Conservation (phyloP, 2,329 filamentous ascomycete species). For the Phaeosphaeriaceae sp. region DNA sequence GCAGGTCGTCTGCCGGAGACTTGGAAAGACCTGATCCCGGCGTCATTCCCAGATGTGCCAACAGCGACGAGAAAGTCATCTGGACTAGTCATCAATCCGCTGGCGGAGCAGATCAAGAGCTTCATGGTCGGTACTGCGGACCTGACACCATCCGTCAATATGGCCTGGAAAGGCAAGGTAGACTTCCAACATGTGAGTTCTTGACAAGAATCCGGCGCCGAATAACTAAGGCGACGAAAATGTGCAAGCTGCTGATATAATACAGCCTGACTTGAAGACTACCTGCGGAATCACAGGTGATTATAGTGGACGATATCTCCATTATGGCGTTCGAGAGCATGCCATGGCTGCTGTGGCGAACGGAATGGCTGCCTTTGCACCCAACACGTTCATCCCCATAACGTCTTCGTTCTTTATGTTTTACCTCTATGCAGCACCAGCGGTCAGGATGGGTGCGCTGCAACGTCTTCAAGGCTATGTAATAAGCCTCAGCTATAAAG, state of each 20-base stretch:
- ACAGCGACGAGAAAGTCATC: conserved; percentile 61
- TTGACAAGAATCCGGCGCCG: background rate
- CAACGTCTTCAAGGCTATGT: conserved; percentile 57
- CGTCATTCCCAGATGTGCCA: conserved; percentile 55
- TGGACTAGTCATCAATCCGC: conserved; percentile 60
- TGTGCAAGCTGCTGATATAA: conserved; percentile 9
- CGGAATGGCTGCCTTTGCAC: conserved; percentile 63
- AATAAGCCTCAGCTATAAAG: too few species aligned
- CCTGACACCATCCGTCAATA: conserved; percentile 60
- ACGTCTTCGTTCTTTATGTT: conserved; percentile 71
- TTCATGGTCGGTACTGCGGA: conserved; percentile 80
- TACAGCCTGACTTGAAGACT: conserved; percentile 36
- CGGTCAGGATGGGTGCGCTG: conserved; percentile 67
- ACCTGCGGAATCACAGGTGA: conserved; percentile 62
- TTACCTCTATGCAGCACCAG: conserved; percentile 65
- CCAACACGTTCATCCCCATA: conserved; percentile 49
- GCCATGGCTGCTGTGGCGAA: conserved; percentile 53
- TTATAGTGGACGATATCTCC: conserved; percentile 61
- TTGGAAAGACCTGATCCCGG: conserved; percentile 60
- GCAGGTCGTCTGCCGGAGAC: conserved; percentile 57
- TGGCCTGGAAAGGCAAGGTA: conserved; percentile 61
- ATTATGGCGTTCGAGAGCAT: conserved; percentile 47
- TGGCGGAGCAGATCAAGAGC: conserved; percentile 82
- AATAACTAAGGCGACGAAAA: background rate
- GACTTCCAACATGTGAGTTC: conserved; percentile 59